Evolutionary conservation across 495 filamentous ascomycete species (phyloP).

Genomic region (Tuber indicum): DNA sequence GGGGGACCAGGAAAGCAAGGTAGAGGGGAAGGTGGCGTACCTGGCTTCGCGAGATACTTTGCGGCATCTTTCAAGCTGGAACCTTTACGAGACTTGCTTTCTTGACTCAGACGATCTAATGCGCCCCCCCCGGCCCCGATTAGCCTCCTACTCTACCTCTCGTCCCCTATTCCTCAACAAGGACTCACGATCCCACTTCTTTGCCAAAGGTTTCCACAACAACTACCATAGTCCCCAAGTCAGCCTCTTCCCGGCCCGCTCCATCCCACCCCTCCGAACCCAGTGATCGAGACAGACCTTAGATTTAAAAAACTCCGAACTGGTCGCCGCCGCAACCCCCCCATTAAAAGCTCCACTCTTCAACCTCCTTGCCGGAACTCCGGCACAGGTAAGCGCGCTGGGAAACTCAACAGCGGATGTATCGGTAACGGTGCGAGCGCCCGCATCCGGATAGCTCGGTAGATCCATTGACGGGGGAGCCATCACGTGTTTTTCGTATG

Average conservation of each 20-base stretch:
- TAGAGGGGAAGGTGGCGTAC: conserved; percentile 14
- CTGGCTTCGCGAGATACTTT: conserved; percentile 50
- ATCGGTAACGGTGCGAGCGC: conserved; percentile 31
- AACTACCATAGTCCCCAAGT: conserved; percentile 39
- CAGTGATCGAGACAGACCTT: conserved; percentile 42
- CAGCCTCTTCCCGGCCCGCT: not conserved
- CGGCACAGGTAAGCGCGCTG: conserved; percentile 63
- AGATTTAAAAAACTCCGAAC: conserved; percentile 79
- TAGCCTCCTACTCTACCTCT: not conserved
- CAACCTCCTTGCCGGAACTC: conserved; percentile 60
- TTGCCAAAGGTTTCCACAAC: conserved; percentile 65
- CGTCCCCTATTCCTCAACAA: not conserved
- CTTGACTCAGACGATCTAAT: conserved; percentile 53
- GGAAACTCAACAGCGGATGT: conserved; percentile 43
- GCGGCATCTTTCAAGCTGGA: conserved; percentile 76
- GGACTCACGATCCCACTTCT: conserved; percentile 70
- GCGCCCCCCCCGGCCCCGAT: not conserved
- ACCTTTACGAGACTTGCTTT: conserved; percentile 52
- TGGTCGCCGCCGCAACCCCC: conserved; percentile 68
- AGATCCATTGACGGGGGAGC: conserved; percentile 19
- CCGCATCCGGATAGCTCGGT: conserved; percentile 19
- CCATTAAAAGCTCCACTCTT: conserved; percentile 62
- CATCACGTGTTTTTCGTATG: conserved; percentile 9
- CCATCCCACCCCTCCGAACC: not conserved
- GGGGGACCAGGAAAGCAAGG: not conserved